Base-by-base conservation (phyloP, 768 basidiomycete genomes). In the Kwoniella europaea region DNA sequence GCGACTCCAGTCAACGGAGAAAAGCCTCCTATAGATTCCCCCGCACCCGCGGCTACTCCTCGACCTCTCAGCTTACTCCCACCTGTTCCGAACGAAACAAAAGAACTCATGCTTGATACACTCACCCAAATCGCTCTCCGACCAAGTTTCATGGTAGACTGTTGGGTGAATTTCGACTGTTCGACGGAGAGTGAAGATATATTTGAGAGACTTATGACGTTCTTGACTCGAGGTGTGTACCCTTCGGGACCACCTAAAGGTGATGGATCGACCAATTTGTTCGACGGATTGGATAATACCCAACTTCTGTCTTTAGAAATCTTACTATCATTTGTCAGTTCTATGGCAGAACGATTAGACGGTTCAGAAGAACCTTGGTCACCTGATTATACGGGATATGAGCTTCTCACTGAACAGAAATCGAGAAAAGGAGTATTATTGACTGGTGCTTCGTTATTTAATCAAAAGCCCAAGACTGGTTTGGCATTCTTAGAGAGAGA, bases 81-180 rank as follows among this genome's bases (percentile, higher is more conserved):
- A 50, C 93, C 93, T 4, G 94, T 93, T 1, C 88, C 90, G 13
- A 92, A 91, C 41, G 93, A 94, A 84, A 92, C 91, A 10, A 88
- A 94, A 24, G 92, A 96, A 78, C 85, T 98, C 67, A 90, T 98
- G 77, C 85, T 99, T 69, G 96, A 98, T 83, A 91, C 91, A 4
- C 85, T 98, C 27, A 88, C 88, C 65, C 91, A 92, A 65, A 88
- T 95, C 55, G 90, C 92, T 16, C 87, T 91, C 2, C 89, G 91
- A 76, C 89, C 92, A 2, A 92, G 90, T 79, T 95, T 96, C 85
- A 93, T 97, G 91, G 92, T 96, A 57, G 94, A 98, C 78, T 86
- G 97, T 15, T 99, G 93, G 85, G 88, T 90, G 65, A 99, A 98
- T 82, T 99, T 98, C 83, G 97, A 99, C 81, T 98, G 94, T 79